Percentiles rank a stretch among this genome's conserved stretches.
phyloP scores from a whole-genome alignment of 139 green algal species.

The Volvox africanus region DNA sequence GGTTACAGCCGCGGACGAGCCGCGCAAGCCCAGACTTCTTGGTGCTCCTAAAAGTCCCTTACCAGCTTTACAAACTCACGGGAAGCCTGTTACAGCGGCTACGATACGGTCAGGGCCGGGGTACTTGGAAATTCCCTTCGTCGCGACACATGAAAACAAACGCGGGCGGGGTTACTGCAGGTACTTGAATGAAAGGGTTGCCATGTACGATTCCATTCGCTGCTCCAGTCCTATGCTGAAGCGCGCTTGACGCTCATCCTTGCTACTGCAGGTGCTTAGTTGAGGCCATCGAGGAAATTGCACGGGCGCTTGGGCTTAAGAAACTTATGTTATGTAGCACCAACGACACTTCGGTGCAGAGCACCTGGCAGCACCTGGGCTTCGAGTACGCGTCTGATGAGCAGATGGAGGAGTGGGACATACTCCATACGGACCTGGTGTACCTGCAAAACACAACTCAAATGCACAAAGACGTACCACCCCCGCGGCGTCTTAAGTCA shows the following conservation, averaged over 20 bases:
- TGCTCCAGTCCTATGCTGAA: too few relatives aligned
- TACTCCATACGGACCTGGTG: slow-evolving; percentile 84
- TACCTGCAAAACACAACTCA: slow-evolving; percentile 94
- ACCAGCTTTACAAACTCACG: slow-evolving; percentile 74
- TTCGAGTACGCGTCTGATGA: slow-evolving; percentile 81
- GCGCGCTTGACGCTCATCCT: too few relatives aligned
- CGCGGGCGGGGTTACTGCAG: slow-evolving; percentile 85
- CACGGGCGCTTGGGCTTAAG: slow-evolving; percentile 57
- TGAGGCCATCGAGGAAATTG: slow-evolving; percentile 88
- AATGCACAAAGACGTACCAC: slow-evolving; percentile 87
- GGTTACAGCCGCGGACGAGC: slow-evolving; percentile 43
- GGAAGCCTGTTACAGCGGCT: slow-evolving; percentile 85
- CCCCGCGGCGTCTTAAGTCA: slow-evolving; percentile 58
- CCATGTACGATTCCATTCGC: too few relatives aligned
- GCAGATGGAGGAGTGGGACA: slow-evolving; percentile 81
- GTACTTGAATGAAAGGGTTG: background rate
- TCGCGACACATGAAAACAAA: slow-evolving; percentile 84
- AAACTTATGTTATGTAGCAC: slow-evolving; percentile 79
- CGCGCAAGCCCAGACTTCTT: slow-evolving; percentile 55
- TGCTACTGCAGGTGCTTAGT: slow-evolving; percentile 79
- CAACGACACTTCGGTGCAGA: slow-evolving; percentile 58
- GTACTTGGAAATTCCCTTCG: slow-evolving; percentile 93
- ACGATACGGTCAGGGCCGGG: slow-evolving; percentile 86
- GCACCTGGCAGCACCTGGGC: slow-evolving; percentile 85
- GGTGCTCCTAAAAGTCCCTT: slow-evolving; percentile 70